Percentiles rank a stretch among this genome's conserved stretches.
phyloP scores from a whole-genome alignment of 306 rosid species.

The Casuarina glauca region DNA sequence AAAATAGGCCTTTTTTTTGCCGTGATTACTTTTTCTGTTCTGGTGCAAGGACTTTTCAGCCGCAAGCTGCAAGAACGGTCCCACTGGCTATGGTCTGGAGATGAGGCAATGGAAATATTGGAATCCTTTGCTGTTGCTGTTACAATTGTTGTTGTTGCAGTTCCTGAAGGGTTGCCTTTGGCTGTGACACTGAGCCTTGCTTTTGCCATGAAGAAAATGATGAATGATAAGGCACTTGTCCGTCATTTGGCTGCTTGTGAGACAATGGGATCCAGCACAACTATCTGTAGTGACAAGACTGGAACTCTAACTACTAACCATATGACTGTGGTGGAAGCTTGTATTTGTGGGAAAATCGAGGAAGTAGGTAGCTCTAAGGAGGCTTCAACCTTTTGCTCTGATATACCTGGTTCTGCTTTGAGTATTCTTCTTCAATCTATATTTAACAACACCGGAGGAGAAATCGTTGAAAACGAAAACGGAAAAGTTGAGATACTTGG shows the following conservation, averaged over 20 bases:
- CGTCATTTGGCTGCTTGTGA: slow-evolving; percentile 97
- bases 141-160: slow-evolving; percentile 97
- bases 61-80: slow-evolving; percentile 83
- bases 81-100: slow-evolving; percentile 80
- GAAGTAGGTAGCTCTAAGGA: slow-evolving; percentile 52
- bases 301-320: slow-evolving; percentile 95
- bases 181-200: slow-evolving; percentile 99
- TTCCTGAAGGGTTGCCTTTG: slow-evolving; percentile 97
- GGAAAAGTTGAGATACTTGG: slow-evolving; percentile 74
- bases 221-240: slow-evolving; percentile 98
- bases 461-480: slow-evolving; percentile 73
- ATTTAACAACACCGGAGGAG: slow-evolving; percentile 95
- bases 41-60: slow-evolving; percentile 87
- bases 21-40: slow-evolving; percentile 82
- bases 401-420: slow-evolving; percentile 63
- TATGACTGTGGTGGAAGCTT: slow-evolving; percentile 94
- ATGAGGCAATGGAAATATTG: slow-evolving; percentile 76
- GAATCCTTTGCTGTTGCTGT: slow-evolving; percentile 95
- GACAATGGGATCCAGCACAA: slow-evolving; percentile 98
- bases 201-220: slow-evolving; percentile 98
- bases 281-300: slow-evolving; percentile 97
- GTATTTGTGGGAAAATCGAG: slow-evolving; percentile 65
- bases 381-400: slow-evolving; percentile 51
- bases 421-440: slow-evolving; percentile 76
- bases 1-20: slow-evolving; percentile 95